A percentile compares a stretch with the other conserved stretches of the same genome.
Conservation (phyloP, 495 filamentous ascomycete genomes). For the Aspergillus carlsbadensis region DNA sequence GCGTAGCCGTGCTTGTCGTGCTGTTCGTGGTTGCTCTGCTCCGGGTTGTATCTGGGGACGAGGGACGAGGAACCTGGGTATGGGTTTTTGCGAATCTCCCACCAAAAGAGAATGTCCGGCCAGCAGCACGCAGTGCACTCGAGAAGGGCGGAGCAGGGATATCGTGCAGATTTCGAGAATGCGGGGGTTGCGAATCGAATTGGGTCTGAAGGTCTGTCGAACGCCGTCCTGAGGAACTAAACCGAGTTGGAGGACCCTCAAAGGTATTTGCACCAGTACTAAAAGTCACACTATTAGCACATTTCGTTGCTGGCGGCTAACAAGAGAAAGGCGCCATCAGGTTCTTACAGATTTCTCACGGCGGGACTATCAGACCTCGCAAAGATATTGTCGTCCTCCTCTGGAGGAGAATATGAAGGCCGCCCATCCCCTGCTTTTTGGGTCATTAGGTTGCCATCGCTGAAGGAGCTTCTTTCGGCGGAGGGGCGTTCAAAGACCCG, state of each 20-base stretch:
- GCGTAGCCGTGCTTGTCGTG: constrained; percentile 65
- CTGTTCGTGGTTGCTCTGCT: constrained; percentile 54
- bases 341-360: constrained; percentile 43
- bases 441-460: constrained; percentile 45
- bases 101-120: constrained; percentile 73
- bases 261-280: constrained; percentile 60
- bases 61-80: constrained; percentile 41
- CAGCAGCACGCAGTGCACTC: constrained; percentile 58
- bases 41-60: constrained; percentile 38
- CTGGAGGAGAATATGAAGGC: constrained; percentile 42
- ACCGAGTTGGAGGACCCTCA: constrained; percentile 62
- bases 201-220: constrained; percentile 61
- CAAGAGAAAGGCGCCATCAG: constrained; percentile 9
- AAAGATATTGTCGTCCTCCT: constrained; percentile 53
- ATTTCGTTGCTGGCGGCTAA: constrained; percentile 6
- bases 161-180: constrained; percentile 51
- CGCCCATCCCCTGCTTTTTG: constrained; percentile 39
- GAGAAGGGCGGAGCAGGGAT: constrained; percentile 57
- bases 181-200: constrained; percentile 53
- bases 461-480: constrained; percentile 45
- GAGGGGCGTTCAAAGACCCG: constrained; percentile 60
- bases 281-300: constrained; percentile 43
- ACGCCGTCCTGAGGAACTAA: constrained; percentile 73
- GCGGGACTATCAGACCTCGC: constrained; percentile 34
- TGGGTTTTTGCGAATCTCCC: constrained; percentile 42